Conservation (phyloP, 2,329 filamentous ascomycete species). For the Onygenales sp. region DNA sequence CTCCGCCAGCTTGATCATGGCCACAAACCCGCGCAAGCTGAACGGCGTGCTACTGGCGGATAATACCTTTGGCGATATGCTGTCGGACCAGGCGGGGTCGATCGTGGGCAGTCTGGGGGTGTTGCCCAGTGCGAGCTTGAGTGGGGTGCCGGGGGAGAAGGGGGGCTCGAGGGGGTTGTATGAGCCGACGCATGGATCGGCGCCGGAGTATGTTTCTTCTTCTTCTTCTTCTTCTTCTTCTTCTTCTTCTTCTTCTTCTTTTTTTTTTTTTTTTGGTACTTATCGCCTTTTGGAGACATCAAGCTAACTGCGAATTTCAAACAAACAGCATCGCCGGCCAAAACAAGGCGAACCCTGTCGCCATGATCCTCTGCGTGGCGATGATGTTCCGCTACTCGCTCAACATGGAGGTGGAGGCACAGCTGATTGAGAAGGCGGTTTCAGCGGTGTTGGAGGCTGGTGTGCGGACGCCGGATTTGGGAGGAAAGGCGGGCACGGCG, state of each 20-base stretch:
- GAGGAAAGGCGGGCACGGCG: conserved; percentile 58
- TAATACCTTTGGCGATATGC: conserved; percentile 89
- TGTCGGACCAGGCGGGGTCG: conserved; percentile 82
- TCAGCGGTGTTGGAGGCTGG: conserved; percentile 65
- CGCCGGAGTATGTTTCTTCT: conserved; percentile 25
- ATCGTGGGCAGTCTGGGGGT: conserved; percentile 82
- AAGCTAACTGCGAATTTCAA: no score
- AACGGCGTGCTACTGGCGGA: conserved; percentile 83
- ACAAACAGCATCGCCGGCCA: conserved; percentile 66
- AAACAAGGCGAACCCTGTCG: conserved; percentile 79
- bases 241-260: no score
- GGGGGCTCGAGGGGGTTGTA: conserved; percentile 69
- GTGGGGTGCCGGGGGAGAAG: conserved; percentile 64
- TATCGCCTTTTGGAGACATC: no score
- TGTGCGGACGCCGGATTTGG: conserved; percentile 69
- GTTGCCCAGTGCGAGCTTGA: conserved; percentile 74
- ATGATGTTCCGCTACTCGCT: conserved; percentile 93
- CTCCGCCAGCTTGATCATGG: conserved; percentile 81
- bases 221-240: no score
- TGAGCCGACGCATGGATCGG: conserved; percentile 73
- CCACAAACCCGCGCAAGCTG: conserved; percentile 73
- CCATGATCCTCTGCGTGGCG: conserved; percentile 77
- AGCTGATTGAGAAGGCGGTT: conserved; percentile 70
- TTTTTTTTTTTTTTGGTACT: no score
- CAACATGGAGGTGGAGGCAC: conserved; percentile 63